Conservation (phyloP, 73 alveolate genomes). For the Stentor coeruleus region DNA sequence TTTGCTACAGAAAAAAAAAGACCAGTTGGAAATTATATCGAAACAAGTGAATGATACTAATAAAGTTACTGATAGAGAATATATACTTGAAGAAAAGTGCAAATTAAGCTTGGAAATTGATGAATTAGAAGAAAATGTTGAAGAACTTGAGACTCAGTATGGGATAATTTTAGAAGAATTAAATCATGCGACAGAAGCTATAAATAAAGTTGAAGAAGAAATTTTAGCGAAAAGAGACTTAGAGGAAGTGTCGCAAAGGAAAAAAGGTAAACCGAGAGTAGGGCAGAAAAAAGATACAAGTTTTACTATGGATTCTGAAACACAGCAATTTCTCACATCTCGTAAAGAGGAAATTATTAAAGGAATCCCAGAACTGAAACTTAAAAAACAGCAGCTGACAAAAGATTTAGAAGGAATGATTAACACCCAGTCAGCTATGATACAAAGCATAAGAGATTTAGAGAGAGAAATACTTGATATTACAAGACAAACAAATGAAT, state of each 20-base stretch:
- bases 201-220: neutral
- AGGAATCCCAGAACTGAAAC: neutral
- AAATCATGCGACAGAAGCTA: neutral
- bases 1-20: neutral
- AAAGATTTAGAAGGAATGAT: neutral
- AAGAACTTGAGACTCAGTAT: neutral
- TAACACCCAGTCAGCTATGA: neutral
- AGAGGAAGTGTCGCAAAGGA: too few relatives aligned
- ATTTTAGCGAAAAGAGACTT: neutral
- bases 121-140: neutral
- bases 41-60: neutral
- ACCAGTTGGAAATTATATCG: neutral
- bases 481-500: neutral
- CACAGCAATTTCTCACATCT: neutral
- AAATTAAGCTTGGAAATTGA: neutral
- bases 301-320: neutral
- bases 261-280: too few relatives aligned
- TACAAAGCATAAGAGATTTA: neutral
- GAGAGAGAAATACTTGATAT: neutral
- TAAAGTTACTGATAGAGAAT: neutral
- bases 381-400: neutral
- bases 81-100: neutral
- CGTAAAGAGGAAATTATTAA: neutral
- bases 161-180: neutral
- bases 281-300: neutral